Conservation (phyloP, 2,329 filamentous ascomycete genomes). For the Verticillium longisporum region DNA sequence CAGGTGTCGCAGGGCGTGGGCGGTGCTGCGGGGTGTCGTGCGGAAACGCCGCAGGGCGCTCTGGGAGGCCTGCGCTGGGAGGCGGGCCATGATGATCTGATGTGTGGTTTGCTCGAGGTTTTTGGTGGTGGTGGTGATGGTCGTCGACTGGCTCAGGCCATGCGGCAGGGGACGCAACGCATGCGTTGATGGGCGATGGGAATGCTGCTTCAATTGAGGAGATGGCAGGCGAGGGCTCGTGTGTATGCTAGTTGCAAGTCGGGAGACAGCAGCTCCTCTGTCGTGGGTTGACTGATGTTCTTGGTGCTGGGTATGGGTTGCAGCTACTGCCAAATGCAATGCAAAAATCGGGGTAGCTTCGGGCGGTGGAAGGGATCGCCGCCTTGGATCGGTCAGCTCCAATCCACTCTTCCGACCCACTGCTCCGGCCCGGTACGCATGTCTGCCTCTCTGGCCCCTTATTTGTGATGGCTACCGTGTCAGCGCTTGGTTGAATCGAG, state of each 20-base stretch:
- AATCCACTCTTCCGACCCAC: not conserved
- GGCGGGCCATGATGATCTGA: conserved; percentile 1
- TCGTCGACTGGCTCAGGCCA: not conserved
- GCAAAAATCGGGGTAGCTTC: not conserved
- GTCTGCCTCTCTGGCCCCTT: not conserved
- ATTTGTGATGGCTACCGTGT: not conserved
- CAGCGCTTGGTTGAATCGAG: not conserved
- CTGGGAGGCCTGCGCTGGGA: conserved; percentile 7
- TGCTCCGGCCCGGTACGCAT: not conserved
- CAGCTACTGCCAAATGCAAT: not conserved
- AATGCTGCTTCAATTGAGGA: not conserved
- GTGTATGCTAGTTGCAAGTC: not conserved
- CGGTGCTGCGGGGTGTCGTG: conserved; percentile 6
- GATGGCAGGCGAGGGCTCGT: not conserved
- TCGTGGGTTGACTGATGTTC: not conserved
- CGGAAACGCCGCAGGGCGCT: conserved; percentile 6
- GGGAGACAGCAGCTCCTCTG: not conserved
- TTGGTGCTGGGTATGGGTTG: not conserved
- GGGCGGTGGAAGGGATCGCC: not conserved
- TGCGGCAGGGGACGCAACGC: not conserved
- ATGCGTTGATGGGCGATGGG: not conserved
- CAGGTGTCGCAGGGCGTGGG: conserved; percentile 8
- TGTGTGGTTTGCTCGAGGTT: not conserved
- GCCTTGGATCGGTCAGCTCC: not conserved
- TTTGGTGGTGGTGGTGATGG: too few relatives aligned